These are phyloP conservation scores for Astragalus glycyphyllos DNA, from an alignment of 306 rosid genomes.

Conservation along the genomic window DNA sequence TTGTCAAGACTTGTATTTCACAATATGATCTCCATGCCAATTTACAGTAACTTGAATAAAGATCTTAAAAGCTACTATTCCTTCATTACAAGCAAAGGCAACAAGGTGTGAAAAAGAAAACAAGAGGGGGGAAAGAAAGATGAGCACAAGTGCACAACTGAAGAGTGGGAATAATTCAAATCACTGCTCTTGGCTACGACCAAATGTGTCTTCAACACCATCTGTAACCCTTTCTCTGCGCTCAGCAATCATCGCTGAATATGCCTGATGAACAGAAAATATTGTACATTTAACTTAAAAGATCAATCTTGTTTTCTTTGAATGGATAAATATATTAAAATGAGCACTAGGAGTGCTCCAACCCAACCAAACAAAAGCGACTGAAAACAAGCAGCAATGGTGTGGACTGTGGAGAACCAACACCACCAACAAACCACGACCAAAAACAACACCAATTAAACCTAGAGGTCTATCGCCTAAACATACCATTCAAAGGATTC, in stretches of 20 bases:
- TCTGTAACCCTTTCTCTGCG: conserved; percentile 69
- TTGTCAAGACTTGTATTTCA: conserved; percentile 26
- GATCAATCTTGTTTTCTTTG: background rate
- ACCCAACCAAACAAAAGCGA: too few relatives aligned
- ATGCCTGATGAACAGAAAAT: conserved; percentile 60
- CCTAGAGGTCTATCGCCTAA: too few relatives aligned
- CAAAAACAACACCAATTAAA: too few relatives aligned
- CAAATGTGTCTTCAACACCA: conserved; percentile 89
- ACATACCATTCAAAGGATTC: too few relatives aligned
- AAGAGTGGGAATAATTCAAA: conserved; percentile 25
- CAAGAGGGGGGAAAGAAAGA: background rate
- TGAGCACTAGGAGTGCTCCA: too few relatives aligned
- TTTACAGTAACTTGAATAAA: conserved; percentile 36
- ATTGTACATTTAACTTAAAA: background rate
- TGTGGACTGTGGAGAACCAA: too few relatives aligned
- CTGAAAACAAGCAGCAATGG: too few relatives aligned
- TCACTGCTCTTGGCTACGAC: conserved; percentile 54
- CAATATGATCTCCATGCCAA: conserved; percentile 31
- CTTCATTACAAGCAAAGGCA: conserved; percentile 15
- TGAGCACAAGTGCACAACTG: conserved; percentile 19
- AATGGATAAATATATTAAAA: too few relatives aligned
- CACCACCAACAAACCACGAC: too few relatives aligned
- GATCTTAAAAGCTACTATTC: conserved; percentile 17
- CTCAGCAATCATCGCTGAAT: conserved; percentile 84
- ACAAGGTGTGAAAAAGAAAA: background rate